Evolutionary conservation across 306 rosid genomes (phyloP).

Genomic region (Corylus avellana): DNA sequence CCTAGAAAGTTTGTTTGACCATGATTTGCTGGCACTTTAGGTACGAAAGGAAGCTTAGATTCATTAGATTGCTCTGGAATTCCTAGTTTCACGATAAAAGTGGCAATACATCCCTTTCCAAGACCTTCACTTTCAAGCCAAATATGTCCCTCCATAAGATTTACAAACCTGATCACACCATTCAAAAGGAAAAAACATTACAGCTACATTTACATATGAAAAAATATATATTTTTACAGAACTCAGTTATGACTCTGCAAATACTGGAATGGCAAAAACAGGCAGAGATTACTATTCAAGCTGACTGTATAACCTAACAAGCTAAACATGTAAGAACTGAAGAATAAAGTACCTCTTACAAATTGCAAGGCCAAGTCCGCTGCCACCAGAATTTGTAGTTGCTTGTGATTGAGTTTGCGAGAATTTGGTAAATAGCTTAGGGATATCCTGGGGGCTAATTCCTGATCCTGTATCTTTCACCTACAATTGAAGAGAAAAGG

Average conservation of each 20-base stretch:
- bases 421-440: constrained; percentile 80
- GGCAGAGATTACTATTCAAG: not conserved
- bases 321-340: constrained; percentile 16
- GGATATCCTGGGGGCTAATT: constrained; percentile 82
- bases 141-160: constrained; percentile 94
- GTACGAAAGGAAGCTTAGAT: constrained; percentile 47
- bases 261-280: not conserved
- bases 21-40: constrained; percentile 55
- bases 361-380: constrained; percentile 94
- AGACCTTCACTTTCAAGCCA: constrained; percentile 97
- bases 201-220: constrained; percentile 5
- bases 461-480: constrained; percentile 92
- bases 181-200: constrained; percentile 4
- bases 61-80: constrained; percentile 68
- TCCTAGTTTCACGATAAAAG: constrained; percentile 83
- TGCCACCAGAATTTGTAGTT: constrained; percentile 64
- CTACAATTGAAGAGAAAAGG: constrained; percentile 34
- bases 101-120: constrained; percentile 85
- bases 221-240: not conserved
- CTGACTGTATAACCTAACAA: not conserved
- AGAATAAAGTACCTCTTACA: constrained; percentile 66
- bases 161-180: constrained; percentile 78
- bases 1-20: constrained; percentile 62
- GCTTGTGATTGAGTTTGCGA: constrained; percentile 73
- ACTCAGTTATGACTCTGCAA: not conserved